Percentiles rank a stretch among this genome's conserved stretches.
phyloP scores from a whole-genome alignment of 2,329 filamentous ascomycete species.

The Cercospora beticola region DNA sequence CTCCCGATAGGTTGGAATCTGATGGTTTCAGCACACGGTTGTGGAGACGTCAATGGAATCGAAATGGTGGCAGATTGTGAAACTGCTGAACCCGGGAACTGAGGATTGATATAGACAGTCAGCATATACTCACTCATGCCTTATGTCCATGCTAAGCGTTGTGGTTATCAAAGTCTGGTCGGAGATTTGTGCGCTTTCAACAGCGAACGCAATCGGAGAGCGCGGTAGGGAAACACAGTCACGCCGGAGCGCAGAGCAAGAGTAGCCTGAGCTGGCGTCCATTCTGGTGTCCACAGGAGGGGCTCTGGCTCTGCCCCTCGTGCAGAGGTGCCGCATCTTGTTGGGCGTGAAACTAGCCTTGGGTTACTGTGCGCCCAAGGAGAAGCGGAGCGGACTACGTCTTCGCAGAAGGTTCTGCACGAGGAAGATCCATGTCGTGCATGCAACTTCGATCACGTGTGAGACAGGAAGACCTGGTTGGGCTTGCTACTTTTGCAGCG shows the following conservation, averaged over 20 bases:
- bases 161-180: neutral
- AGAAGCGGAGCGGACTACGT: neutral
- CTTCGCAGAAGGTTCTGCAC: neutral
- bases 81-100: neutral
- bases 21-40: neutral
- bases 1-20: neutral
- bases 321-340: neutral
- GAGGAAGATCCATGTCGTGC: slow-evolving; percentile 11
- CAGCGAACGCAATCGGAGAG: neutral
- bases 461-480: neutral
- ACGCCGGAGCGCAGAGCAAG: neutral
- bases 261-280: neutral
- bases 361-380: neutral
- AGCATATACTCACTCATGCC: neutral
- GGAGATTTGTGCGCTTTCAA: neutral
- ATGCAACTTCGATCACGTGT: slow-evolving; percentile 8
- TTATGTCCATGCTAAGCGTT: neutral
- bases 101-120: neutral
- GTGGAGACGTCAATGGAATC: neutral
- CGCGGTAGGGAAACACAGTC: neutral
- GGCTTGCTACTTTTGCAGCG: neutral
- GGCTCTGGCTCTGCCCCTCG: neutral
- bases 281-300: neutral
- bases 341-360: neutral
- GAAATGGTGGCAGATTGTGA: neutral